These are phyloP conservation scores for Trichoderma sp. DNA, from an alignment of 2,329 filamentous ascomycete genomes.

Conservation along the genomic window DNA sequence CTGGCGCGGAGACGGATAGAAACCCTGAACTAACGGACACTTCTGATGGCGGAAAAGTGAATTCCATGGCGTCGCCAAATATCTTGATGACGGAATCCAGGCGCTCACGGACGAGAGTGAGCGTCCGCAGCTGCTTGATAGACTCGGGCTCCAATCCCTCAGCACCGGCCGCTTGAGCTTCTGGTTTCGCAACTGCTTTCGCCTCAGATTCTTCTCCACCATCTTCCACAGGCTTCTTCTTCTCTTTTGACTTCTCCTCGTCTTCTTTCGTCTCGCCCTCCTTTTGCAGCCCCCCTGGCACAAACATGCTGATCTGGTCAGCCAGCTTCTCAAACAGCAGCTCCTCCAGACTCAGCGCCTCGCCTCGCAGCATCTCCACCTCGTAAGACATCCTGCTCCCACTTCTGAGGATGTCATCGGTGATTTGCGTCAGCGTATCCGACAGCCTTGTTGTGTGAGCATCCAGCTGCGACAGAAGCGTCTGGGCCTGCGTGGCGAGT, in stretches of 20 bases:
- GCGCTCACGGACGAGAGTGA: conserved; percentile 78
- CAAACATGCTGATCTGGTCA: conserved; percentile 70
- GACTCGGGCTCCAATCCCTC: conserved; percentile 57
- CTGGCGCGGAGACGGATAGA: conserved; percentile 84
- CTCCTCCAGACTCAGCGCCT: conserved; percentile 78
- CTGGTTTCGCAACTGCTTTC: conserved; percentile 26
- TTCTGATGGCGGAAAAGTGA: conserved; percentile 86
- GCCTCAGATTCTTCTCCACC: conserved; percentile 23
- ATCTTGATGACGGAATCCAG: conserved; percentile 86
- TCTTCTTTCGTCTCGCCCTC: conserved; percentile 29
- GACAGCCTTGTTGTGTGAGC: conserved; percentile 83
- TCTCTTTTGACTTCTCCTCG: conserved; percentile 20
- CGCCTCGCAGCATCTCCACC: conserved; percentile 88
- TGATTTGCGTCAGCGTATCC: conserved; percentile 78
- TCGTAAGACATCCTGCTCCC: conserved; percentile 89
- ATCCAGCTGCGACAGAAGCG: conserved; percentile 81
- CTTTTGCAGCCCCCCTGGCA: conserved; percentile 51
- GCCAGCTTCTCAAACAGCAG: conserved; percentile 69
- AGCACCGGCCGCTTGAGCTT: conserved; percentile 19
- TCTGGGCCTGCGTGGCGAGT: conserved; percentile 76
- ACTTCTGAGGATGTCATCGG: conserved; percentile 90
- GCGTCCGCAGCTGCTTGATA: conserved; percentile 75
- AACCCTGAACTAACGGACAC: conserved; percentile 80
- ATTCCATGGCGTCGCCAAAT: conserved; percentile 95
- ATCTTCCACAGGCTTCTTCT: conserved; percentile 22